Conservation (phyloP, 345 rosid species). For the Bruguiera sexangula region DNA sequence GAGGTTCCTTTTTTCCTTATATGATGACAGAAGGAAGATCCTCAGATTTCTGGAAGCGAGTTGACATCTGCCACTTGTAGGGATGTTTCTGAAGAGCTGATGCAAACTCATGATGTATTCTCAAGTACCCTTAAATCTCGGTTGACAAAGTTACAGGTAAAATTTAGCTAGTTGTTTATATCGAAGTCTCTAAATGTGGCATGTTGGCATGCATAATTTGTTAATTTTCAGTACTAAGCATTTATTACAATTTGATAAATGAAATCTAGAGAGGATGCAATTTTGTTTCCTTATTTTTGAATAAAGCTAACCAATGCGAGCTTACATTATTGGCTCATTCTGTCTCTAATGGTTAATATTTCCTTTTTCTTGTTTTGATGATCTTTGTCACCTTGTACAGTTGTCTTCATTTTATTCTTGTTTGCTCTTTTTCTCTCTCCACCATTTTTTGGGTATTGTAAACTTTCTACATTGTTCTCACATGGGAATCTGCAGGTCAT, state of each 20-base stretch:
- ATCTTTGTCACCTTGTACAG: no score
- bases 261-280: not conserved
- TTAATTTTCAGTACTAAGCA: not conserved
- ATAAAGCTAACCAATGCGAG: no score
- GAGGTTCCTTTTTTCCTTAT: not conserved
- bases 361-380: not conserved
- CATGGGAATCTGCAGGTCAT: constrained; percentile 50
- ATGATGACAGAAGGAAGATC: constrained; percentile 53
- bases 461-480: not conserved
- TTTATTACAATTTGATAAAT: constrained; percentile 3
- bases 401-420: not conserved
- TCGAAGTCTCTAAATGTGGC: not conserved
- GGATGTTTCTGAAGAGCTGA: constrained; percentile 56
- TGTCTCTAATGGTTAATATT: not conserved
- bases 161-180: constrained; percentile 13
- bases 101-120: constrained; percentile 71
- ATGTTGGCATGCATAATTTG: not conserved
- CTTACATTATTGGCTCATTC: not conserved
- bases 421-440: not conserved
- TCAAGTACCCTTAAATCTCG: constrained; percentile 77
- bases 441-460: no score
- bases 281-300: no score
- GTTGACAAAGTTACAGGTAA: constrained; percentile 88
- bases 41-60: constrained; percentile 53
- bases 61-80: constrained; percentile 26